Percentiles rank a stretch among this genome's conserved stretches.
These are phyloP conservation scores for Hemileia vastatrix DNA, from an alignment of 1,284 basidiomycete genomes.

Conservation along the genomic window DNA sequence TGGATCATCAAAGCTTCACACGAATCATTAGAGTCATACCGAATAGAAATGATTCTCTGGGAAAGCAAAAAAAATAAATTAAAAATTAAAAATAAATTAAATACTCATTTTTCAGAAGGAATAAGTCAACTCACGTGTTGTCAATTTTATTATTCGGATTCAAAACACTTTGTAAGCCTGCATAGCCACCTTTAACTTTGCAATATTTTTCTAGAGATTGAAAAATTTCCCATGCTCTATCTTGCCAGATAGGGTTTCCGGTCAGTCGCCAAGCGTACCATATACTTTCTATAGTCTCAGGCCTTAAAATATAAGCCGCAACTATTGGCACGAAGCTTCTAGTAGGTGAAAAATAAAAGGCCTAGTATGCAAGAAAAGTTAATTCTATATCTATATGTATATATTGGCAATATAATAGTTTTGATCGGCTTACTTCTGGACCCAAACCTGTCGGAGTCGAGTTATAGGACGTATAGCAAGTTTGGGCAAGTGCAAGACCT, in stretches of 20 bases:
- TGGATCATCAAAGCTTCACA: no score
- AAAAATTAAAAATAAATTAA: background rate
- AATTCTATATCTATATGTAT: background rate
- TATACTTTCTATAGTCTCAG: slow-evolving; percentile 58
- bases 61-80: background rate
- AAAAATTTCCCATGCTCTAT: slow-evolving; percentile 16
- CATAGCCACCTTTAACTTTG: slow-evolving; percentile 6
- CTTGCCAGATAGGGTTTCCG: slow-evolving; percentile 55
- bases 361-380: background rate
- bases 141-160: background rate
- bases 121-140: background rate
- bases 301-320: background rate
- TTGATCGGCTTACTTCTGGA: slow-evolving; percentile 9
- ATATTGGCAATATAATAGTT: background rate
- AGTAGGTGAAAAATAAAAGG: background rate
- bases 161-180: background rate
- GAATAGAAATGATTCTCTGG: slow-evolving; percentile 11
- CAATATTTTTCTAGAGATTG: slow-evolving; percentile 10
- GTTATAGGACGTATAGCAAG: slow-evolving; percentile 8
- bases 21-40: slow-evolving; percentile 10
- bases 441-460: background rate
- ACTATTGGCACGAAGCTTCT: background rate
- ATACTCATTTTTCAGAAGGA: background rate
- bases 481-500: slow-evolving; percentile 19
- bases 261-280: slow-evolving; percentile 63